Percentiles rank a stretch among this genome's conserved stretches.
phyloP scores from a whole-genome alignment of 306 rosid species.

The Fragaria iinumae region DNA sequence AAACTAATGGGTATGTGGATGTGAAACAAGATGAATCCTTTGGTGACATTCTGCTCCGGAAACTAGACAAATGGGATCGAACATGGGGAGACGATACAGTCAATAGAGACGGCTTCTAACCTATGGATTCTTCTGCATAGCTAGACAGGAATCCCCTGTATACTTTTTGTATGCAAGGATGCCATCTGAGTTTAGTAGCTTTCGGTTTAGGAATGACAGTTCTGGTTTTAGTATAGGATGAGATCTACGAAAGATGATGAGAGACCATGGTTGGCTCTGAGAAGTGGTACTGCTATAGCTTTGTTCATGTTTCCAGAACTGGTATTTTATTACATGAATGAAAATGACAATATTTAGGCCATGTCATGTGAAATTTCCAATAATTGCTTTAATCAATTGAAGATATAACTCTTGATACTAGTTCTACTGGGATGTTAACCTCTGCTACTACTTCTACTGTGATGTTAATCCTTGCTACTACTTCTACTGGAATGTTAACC shows the following conservation, averaged over 20 bases:
- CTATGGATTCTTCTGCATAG: slow-evolving; percentile 8
- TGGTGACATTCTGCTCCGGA: slow-evolving; percentile 53
- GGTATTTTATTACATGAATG: not conserved
- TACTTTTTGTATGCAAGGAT: not conserved
- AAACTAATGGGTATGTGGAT: slow-evolving; percentile 55
- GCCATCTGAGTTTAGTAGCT: not conserved
- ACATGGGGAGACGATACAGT: slow-evolving; percentile 25
- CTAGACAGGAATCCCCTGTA: not conserved
- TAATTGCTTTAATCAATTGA: not conserved
- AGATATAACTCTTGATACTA: no score
- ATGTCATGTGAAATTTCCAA: not conserved
- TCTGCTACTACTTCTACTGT: no score
- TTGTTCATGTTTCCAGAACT: not conserved
- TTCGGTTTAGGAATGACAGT: not conserved
- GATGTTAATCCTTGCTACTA: no score
- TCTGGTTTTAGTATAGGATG: not conserved
- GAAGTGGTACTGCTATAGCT: not conserved
- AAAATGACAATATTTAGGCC: not conserved
- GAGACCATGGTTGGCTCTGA: not conserved
- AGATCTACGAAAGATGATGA: not conserved
- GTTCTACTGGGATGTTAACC: no score
- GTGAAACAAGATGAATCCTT: slow-evolving; percentile 59
- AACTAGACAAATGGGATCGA: slow-evolving; percentile 49
- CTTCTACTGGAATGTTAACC: no score
- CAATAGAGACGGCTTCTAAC: slow-evolving; percentile 11